Conservation (phyloP, 1,284 basidiomycete species). For the Blastosporella zonata region DNA sequence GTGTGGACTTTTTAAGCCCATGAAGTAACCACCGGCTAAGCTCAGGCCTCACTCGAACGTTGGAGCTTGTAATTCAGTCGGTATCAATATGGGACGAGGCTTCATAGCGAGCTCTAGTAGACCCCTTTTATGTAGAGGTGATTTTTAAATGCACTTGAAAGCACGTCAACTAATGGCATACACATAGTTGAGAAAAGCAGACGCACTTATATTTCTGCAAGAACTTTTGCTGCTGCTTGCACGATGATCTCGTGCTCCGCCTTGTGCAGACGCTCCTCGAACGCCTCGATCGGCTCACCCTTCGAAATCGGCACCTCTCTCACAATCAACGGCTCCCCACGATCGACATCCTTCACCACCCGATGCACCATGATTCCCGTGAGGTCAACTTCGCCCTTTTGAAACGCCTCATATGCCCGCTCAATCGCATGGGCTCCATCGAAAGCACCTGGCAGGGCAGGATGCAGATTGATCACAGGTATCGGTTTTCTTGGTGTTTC, state of each 20-base stretch:
- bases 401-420: slow-evolving; percentile 86
- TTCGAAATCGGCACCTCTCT: slow-evolving; percentile 72
- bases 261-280: slow-evolving; percentile 79
- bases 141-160: too few species aligned
- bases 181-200: too few species aligned
- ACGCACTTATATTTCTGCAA: slow-evolving; percentile 37
- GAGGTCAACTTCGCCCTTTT: slow-evolving; percentile 71
- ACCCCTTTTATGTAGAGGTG: too few species aligned
- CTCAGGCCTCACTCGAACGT: too few species aligned
- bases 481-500: slow-evolving; percentile 32
- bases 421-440: slow-evolving; percentile 92
- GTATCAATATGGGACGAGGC: too few species aligned
- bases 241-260: slow-evolving; percentile 94
- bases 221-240: slow-evolving; percentile 68
- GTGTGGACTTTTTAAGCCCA: too few species aligned
- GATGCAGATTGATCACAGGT: slow-evolving; percentile 95
- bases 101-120: too few species aligned
- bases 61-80: too few species aligned
- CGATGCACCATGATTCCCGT: slow-evolving; percentile 95
- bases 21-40: too few species aligned
- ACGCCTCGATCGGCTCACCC: slow-evolving; percentile 72
- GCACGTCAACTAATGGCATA: too few species aligned
- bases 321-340: slow-evolving; percentile 85
- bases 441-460: slow-evolving; percentile 92
- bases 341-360: slow-evolving; percentile 92